Evolutionary conservation across 1,284 basidiomycete genomes (phyloP), one percentile per base, ranked within the genome.

Genomic region (Cutaneotrichosporon sp.): DNA sequence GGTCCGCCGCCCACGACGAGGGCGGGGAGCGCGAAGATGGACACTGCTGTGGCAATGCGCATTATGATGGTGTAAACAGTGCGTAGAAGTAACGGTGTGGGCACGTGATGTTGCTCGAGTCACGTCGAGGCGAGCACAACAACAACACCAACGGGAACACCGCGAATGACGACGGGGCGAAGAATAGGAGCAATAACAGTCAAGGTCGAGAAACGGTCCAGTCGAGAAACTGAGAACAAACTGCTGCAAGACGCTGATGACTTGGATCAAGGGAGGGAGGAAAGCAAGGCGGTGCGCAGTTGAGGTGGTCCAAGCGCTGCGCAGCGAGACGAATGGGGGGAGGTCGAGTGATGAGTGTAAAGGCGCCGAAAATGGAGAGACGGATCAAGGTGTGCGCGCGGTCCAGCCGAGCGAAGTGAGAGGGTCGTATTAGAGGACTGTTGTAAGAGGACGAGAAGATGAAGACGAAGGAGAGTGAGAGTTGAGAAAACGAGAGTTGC

Each of bases 21-120:
- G 2, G 41, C 34, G 8, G 52, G 52, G 12, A 54, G 14, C 3
- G 52, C 52, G n/a, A 35, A 12, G n/a, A 54, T 3, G 12, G 52
- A 35, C n/a, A 34, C 4, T 3, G 26, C 17, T 2, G 46, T 40
- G 9, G 46, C 15, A 17, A 53, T 12, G 18, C 52, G 52, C 52
- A 54, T 54, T 21, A 30, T 38, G 7, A 30, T 9, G 22, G 22
- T 38, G 43, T 34, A 33, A 34, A 34, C n/a, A 12, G 14, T 30
- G 26, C 26, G 26, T 5, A 30, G 10, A 10, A 3, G 15, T 42
- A 4, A 39, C 15, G 33, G 33, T 26, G 17, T 4, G 42, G 8
- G 23, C 33, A 35, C 12, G 33, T 35, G 43, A 21, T 45, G 43
- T 45, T 10, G 26, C 26, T 30, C 26, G 26, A 10, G 26, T 30